Percentiles rank a stretch among this genome's conserved stretches.
phyloP scores from a whole-genome alignment of 1,284 basidiomycete species.

The Naganishia sp. region DNA sequence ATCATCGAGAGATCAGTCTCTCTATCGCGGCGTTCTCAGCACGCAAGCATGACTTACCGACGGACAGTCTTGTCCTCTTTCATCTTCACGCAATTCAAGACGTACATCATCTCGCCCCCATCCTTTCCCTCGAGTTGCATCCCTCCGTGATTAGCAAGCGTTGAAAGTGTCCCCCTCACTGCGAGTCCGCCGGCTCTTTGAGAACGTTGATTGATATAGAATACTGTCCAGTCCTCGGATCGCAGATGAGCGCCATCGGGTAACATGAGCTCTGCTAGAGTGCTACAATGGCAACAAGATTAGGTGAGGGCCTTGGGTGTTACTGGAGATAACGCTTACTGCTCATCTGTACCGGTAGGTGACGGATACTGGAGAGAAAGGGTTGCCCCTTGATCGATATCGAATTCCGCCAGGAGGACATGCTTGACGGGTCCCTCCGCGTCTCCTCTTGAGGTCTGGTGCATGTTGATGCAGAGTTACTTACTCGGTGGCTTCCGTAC shows the following conservation, averaged over 20 bases:
- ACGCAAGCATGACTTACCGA: constrained; percentile 60
- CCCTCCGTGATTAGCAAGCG: constrained; percentile 3
- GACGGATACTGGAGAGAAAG: constrained; percentile 92
- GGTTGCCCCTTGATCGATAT: constrained; percentile 87
- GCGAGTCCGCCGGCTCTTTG: constrained; percentile 51
- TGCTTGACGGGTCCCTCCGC: constrained; percentile 75
- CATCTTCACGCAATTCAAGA: constrained; percentile 91
- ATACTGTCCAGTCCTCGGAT: constrained; percentile 95
- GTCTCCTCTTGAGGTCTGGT: not conserved
- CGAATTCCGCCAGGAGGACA: constrained; percentile 90
- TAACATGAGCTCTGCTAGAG: constrained; percentile 95
- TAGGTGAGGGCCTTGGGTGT: not conserved
- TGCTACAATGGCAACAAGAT: constrained; percentile 56
- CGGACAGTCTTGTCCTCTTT: constrained; percentile 87
- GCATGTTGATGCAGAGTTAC: not conserved
- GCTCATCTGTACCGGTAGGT: constrained; percentile 85
- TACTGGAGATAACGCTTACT: constrained; percentile 59
- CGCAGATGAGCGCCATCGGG: constrained; percentile 95
- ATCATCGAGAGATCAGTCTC: not conserved
- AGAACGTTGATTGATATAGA: constrained; percentile 81
- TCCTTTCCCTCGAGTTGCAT: constrained; percentile 43
- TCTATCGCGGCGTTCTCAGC: not conserved
- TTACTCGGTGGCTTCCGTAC: too few species aligned
- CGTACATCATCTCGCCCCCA: constrained; percentile 72
- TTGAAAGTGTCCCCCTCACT: too few species aligned